Conservation (phyloP, 306 rosid species). For the Trichosanthes cucumerina region DNA sequence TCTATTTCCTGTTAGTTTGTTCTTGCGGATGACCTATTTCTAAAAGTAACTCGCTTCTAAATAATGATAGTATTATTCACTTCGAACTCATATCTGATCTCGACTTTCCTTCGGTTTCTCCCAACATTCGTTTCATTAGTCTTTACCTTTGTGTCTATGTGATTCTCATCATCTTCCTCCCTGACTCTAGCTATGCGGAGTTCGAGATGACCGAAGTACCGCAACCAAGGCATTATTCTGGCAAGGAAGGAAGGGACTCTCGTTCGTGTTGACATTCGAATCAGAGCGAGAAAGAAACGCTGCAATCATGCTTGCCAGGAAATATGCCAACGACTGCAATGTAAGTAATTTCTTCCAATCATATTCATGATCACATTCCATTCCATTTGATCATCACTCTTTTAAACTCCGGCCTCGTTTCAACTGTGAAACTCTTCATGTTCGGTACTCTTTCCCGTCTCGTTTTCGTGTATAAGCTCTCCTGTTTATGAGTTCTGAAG, state of each 20-base stretch:
- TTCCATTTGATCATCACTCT: background rate
- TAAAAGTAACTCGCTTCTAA: background rate
- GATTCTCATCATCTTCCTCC: constrained; percentile 12
- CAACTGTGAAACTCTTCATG: background rate
- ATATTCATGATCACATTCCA: background rate
- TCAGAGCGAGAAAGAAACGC: constrained; percentile 83
- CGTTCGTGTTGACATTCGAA: constrained; percentile 66
- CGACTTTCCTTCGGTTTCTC: background rate
- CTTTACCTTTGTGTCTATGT: background rate
- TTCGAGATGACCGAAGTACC: constrained; percentile 39
- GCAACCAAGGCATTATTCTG: constrained; percentile 68
- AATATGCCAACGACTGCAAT: constrained; percentile 82
- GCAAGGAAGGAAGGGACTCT: constrained; percentile 90
- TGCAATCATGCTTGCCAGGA: constrained; percentile 73
- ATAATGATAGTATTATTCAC: background rate
- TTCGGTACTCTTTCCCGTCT: background rate
- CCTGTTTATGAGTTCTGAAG: background rate
- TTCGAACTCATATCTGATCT: background rate
- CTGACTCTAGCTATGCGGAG: constrained; percentile 61
- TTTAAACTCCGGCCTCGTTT: background rate
- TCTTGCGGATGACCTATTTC: background rate
- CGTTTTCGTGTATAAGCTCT: background rate
- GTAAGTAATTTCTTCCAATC: constrained; percentile 30
- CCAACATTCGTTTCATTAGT: background rate
- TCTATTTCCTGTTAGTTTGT: background rate